A percentile compares a stretch with the other conserved stretches of the same genome.
These are phyloP conservation scores for Cryptomeria japonica DNA, from an alignment of 75 land plant genomes.

Conservation along the genomic window DNA sequence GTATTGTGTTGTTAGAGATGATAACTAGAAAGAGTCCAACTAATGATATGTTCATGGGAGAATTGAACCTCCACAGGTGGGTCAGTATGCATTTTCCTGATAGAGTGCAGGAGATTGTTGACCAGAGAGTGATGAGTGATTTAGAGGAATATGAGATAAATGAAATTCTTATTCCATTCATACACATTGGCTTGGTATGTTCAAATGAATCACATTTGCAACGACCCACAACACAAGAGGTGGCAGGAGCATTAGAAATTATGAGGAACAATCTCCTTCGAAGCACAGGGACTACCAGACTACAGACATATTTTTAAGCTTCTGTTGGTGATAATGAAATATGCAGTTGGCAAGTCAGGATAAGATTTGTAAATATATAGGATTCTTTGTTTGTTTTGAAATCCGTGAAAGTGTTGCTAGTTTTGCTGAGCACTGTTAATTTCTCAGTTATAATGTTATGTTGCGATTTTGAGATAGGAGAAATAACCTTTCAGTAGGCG, in stretches of 20 bases:
- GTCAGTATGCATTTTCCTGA: neutral
- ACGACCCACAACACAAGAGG: neutral
- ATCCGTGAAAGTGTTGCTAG: too few relatives aligned
- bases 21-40: neutral
- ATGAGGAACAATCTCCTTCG: neutral
- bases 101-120: constrained; percentile 5
- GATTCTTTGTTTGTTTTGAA: too few relatives aligned
- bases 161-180: neutral
- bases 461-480: too few relatives aligned
- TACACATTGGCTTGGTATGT: neutral
- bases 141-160: neutral
- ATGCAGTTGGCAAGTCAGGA: too few relatives aligned
- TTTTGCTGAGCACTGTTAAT: too few relatives aligned
- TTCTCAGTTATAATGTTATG: too few relatives aligned
- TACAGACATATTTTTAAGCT: too few relatives aligned
- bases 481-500: too few relatives aligned
- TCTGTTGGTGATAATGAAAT: too few relatives aligned
- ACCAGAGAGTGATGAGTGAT: neutral
- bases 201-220: neutral
- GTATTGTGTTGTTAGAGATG: constrained; percentile 7
- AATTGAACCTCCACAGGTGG: neutral
- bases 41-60: neutral
- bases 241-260: neutral
- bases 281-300: neutral
- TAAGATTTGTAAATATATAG: too few relatives aligned